Conservation (phyloP, 257 asterid genomes). For the Rhazya stricta region DNA sequence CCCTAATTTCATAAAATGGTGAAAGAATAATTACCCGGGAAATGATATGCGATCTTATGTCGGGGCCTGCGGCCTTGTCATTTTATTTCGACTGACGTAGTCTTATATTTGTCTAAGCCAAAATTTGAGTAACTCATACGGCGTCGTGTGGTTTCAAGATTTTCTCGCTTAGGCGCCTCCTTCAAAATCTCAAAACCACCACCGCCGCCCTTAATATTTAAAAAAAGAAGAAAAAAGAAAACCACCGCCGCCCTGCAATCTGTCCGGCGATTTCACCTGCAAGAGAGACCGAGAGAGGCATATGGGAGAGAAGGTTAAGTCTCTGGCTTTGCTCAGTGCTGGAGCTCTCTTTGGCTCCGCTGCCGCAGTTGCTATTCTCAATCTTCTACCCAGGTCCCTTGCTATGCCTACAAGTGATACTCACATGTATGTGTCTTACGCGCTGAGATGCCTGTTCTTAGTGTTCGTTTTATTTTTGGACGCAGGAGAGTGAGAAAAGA, state of each 20-base stretch:
- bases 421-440: not conserved
- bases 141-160: not conserved
- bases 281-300: not conserved
- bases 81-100: not conserved
- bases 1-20: not conserved
- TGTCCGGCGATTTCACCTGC: conserved; percentile 6
- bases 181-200: not conserved
- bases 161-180: too few relatives aligned
- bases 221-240: too few relatives aligned
- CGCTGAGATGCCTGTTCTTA: too few relatives aligned
- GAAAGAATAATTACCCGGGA: not conserved
- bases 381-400: conserved; percentile 51
- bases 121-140: not conserved
- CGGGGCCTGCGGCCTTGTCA: not conserved
- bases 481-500: conserved; percentile 19
- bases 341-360: conserved; percentile 75
- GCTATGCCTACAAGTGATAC: not conserved
- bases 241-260: not conserved
- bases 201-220: too few relatives aligned
- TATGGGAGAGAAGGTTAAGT: conserved; percentile 61
- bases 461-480: not conserved
- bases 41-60: not conserved
- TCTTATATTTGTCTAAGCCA: not conserved
- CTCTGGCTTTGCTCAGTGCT: conserved; percentile 50
- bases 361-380: conserved; percentile 57